Conservation (phyloP, 116 monocot genomes). For the Iris pallida region DNA sequence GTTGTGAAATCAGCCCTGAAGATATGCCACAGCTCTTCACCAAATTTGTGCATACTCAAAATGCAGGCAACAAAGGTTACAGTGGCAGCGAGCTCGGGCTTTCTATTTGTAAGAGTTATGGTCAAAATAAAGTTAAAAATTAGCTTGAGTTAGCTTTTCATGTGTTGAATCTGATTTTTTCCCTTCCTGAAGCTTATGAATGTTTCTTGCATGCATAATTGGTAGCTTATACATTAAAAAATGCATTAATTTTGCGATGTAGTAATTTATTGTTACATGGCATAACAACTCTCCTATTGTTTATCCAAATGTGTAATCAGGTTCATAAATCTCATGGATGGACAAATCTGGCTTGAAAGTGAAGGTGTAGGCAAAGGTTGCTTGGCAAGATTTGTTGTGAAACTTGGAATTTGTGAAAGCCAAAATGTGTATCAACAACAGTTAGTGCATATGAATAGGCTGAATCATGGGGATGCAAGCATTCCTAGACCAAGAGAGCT, state of each 20-base stretch:
- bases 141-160: too few relatives aligned
- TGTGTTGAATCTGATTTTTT: too few relatives aligned
- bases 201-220: too few relatives aligned
- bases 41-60: conserved; percentile 51
- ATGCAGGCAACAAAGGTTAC: conserved; percentile 25
- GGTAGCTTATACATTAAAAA: too few relatives aligned
- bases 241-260: too few relatives aligned
- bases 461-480: conserved; percentile 4
- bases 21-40: conserved; percentile 71
- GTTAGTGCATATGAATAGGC: conserved; percentile 1
- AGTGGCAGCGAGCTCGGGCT: conserved; percentile 70
- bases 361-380: conserved; percentile 89
- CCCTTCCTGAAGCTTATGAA: too few relatives aligned
- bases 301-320: conserved; percentile 21
- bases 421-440: conserved; percentile 18
- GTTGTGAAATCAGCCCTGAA: conserved; percentile 69
- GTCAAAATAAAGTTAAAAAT: too few relatives aligned
- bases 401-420: conserved; percentile 39
- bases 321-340: conserved; percentile 70
- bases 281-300: too few relatives aligned
- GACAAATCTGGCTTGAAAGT: conserved; percentile 81
- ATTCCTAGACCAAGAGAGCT: background rate
- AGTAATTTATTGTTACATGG: too few relatives aligned
- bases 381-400: conserved; percentile 56
- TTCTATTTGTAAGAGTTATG: conserved; percentile 80